Evolutionary conservation across 495 filamentous ascomycete genomes (phyloP).

Genomic region (Xylaria scruposa): DNA sequence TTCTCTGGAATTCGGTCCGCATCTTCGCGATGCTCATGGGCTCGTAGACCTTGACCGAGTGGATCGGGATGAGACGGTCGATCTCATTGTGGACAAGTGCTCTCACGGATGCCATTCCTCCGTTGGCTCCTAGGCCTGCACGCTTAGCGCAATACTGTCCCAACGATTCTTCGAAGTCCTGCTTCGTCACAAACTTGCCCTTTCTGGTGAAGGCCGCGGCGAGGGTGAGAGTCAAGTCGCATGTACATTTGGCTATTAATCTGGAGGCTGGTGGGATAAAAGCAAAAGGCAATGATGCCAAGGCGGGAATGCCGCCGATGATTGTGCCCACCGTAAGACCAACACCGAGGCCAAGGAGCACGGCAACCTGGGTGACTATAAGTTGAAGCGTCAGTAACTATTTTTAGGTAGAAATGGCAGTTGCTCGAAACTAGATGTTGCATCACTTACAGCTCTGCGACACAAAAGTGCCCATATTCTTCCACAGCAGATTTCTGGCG

Average conservation of each 20-base stretch:
- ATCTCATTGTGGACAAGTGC: slow-evolving; percentile 21
- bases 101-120: slow-evolving; percentile 19
- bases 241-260: slow-evolving; percentile 25
- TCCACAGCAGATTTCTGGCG: slow-evolving; percentile 23
- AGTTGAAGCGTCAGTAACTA: not conserved
- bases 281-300: slow-evolving; percentile 28
- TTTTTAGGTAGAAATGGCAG: not conserved
- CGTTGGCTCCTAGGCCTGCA: slow-evolving; percentile 14
- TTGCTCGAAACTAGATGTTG: not conserved
- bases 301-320: slow-evolving; percentile 26
- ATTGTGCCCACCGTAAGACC: slow-evolving; percentile 26
- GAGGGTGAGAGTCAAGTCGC: slow-evolving; percentile 21
- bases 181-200: slow-evolving; percentile 27
- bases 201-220: slow-evolving; percentile 25
- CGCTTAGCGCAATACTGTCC: slow-evolving; percentile 23
- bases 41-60: slow-evolving; percentile 27
- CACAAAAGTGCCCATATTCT: slow-evolving; percentile 28
- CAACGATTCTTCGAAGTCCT: slow-evolving; percentile 25
- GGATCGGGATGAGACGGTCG: slow-evolving; percentile 26
- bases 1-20: slow-evolving; percentile 23
- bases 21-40: slow-evolving; percentile 22
- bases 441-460: slow-evolving; percentile 27
- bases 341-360: slow-evolving; percentile 24
- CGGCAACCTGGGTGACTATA: slow-evolving; percentile 24
- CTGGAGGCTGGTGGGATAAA: slow-evolving; percentile 27